Conservation (phyloP, 139 green algal genomes). For the Tetraselmis striata region DNA sequence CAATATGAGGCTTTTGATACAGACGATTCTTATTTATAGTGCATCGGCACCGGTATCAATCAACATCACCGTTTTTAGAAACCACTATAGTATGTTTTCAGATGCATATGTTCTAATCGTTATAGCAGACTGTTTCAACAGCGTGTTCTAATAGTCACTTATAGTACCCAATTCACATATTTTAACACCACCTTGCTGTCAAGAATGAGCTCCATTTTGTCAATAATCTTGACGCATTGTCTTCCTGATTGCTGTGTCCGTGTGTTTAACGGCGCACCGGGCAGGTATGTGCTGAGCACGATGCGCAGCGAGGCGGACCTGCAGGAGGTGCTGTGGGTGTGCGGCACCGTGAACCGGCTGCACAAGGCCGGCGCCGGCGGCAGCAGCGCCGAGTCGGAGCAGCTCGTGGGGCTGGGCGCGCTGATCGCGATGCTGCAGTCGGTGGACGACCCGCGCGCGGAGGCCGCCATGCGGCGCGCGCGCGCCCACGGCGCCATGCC, state of each 20-base stretch:
- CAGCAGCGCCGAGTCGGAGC: not conserved
- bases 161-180: no score
- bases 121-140: no score
- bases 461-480: not conserved
- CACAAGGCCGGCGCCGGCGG: not conserved
- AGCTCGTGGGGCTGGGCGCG: not conserved
- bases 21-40: no score
- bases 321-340: not conserved
- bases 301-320: not conserved
- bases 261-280: not conserved
- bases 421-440: not conserved
- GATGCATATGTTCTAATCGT: no score
- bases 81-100: no score
- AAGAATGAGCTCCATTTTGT: not conserved
- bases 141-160: no score
- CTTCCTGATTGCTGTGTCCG: not conserved
- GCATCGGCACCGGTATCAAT: no score
- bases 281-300: not conserved
- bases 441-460: not conserved
- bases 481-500: no score
- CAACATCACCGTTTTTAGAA: no score
- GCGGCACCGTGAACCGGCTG: not conserved
- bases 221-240: not conserved
- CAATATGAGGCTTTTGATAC: no score
- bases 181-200: no score